These are phyloP conservation scores for Immersiella caudata DNA, from an alignment of 495 filamentous ascomycete genomes.

Conservation along the genomic window DNA sequence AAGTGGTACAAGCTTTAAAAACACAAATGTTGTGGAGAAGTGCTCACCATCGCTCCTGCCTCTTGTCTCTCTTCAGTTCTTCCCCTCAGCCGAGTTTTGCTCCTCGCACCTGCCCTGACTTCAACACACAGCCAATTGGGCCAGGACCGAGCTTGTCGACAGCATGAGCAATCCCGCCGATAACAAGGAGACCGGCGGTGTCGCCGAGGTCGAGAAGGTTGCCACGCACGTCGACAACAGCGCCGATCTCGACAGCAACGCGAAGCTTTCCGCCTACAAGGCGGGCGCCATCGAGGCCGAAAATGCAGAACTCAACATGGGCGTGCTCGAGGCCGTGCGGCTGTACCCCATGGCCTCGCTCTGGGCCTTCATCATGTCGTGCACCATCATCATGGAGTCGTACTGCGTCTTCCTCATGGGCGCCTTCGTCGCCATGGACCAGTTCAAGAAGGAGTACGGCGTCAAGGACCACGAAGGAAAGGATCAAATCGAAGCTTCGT, in stretches of 20 bases:
- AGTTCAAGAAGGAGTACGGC: conserved; percentile 43
- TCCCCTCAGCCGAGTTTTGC: not conserved
- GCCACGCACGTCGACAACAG: conserved; percentile 36
- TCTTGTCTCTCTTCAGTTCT: conserved; percentile 7
- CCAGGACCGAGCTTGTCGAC: conserved; percentile 18
- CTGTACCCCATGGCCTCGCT: conserved; percentile 52
- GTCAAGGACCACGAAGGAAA: conserved; percentile 28
- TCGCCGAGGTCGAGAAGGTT: conserved; percentile 42
- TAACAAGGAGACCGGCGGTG: conserved; percentile 36
- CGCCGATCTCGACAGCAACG: conserved; percentile 50
- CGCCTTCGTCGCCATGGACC: conserved; percentile 47
- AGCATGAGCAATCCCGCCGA: conserved; percentile 47
- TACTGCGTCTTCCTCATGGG: conserved; percentile 51
- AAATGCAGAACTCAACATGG: conserved; percentile 50
- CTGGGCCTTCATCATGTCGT: conserved; percentile 58
- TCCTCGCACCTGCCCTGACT: conserved; percentile 2
- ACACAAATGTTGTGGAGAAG: not conserved
- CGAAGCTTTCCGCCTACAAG: conserved; percentile 47
- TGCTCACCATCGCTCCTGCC: conserved; percentile 2
- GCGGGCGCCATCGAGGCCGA: conserved; percentile 51
- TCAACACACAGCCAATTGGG: not conserved
- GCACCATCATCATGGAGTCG: conserved; percentile 56
- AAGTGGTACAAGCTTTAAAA: conserved; percentile 15
- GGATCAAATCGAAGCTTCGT: conserved; percentile 41
- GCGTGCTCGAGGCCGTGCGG: conserved; percentile 50